phyloP scores from a whole-genome alignment of 2,329 filamentous ascomycete genomes.

The Beauveria medogensis region DNA sequence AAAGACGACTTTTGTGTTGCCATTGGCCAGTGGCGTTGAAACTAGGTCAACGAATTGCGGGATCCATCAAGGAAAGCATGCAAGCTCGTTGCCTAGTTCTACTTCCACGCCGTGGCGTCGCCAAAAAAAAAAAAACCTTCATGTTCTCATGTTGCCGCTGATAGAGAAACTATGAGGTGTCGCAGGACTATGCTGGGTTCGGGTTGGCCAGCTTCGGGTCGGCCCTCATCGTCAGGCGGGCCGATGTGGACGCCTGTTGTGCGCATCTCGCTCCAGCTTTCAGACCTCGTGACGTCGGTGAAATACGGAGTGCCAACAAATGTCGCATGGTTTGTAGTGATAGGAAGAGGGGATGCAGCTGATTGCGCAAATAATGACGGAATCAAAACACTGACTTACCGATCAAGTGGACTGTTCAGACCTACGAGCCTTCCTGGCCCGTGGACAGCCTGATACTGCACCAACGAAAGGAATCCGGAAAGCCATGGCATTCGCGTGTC shows the following conservation, averaged over 20 bases:
- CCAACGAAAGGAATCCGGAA: conserved; percentile 62
- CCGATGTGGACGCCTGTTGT: background rate
- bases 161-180: background rate
- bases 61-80: background rate
- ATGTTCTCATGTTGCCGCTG: background rate
- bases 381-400: conserved; percentile 52
- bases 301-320: background rate
- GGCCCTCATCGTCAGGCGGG: background rate
- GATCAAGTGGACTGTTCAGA: conserved; percentile 74
- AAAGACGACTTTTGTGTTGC: background rate
- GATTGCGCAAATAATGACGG: conserved; percentile 3
- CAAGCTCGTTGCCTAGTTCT: background rate
- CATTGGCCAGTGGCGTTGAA: conserved; percentile 7
- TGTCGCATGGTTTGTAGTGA: background rate
- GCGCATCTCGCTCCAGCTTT: background rate
- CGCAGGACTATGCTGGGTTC: background rate
- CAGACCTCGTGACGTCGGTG: background rate
- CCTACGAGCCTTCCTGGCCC: conserved; percentile 70
- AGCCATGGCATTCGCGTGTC: conserved; percentile 87
- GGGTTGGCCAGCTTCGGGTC: conserved; percentile 6
- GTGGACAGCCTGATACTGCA: conserved; percentile 63
- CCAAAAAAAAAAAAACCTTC: background rate
- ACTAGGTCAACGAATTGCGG: conserved; percentile 6
- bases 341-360: background rate
- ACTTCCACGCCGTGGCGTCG: conserved; percentile 2